Evolutionary conservation across 345 rosid genomes (phyloP), one percentile per base, ranked within the genome.

Genomic region (Cardamine chenopodiifolia): DNA sequence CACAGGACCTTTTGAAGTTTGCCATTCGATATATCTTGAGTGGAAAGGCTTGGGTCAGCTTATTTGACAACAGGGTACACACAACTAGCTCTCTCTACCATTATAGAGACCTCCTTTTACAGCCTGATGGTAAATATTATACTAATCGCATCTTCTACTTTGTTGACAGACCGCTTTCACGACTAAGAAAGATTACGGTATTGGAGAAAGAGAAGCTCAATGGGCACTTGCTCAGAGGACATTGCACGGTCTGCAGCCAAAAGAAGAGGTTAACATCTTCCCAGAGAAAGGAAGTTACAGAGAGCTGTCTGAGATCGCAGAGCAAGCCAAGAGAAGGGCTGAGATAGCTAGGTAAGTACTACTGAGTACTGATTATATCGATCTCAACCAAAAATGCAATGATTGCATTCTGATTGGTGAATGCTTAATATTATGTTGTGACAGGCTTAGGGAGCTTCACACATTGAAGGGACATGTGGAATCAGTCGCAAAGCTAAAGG

Each of bases 261-360:
- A 92, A 9, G 97, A 86, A 78, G 76, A 85, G 1, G 52, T 45
- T 20, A 68, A 66, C 70, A 72, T 90, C 74, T 85, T 87, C 79
- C 71, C 73, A 19, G 93, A 92, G 61, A 86, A 86, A 83, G 85
- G 70, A 78, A 86, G 84, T 78, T 87, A 88, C 65, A 83, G 90
- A 56, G 98, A 94, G 76, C 86, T 91, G 22, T 89, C 98, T 4
- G 98, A 94, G 86, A 91, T 94, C 11, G 97, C 98, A 3, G 98
- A 94, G 81, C 97, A 93, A 86, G 98, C 98, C 44, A 93, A 88
- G 87, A 82, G 97, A 18, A 83, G 98, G 22, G 98, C 98, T 5
- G 98, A 94, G 91, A 86, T 94, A 26, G 97, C 98, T 39, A 90
- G 97, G 98, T 93, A 73, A 83, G 77, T 68, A 61, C 22, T 19